Percentiles rank a stretch among this genome's conserved stretches.
Evolutionary conservation across 805 yeast species (phyloP).

Genomic region (Torulaspora maleeae): DNA sequence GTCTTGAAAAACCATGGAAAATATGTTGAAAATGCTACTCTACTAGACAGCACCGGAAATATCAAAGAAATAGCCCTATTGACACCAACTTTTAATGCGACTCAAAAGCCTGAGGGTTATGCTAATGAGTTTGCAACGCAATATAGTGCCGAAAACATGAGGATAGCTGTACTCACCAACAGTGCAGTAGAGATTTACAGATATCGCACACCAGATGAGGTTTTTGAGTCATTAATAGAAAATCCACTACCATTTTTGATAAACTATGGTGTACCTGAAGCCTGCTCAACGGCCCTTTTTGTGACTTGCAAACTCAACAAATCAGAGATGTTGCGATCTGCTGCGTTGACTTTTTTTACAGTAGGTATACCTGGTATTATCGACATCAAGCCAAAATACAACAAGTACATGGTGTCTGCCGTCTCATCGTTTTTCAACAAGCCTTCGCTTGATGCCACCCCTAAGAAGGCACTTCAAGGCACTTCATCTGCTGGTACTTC

Average conservation of each 20-base stretch:
- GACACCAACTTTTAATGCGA: conserved; percentile 65
- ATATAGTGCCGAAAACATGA: conserved; percentile 59
- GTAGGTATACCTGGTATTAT: conserved; percentile 41
- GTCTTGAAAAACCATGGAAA: conserved; percentile 66
- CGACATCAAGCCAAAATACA: conserved; percentile 42
- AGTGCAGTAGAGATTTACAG: conserved; percentile 72
- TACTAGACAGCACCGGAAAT: conserved; percentile 53
- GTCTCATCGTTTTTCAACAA: conserved; percentile 29
- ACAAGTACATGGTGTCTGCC: conserved; percentile 28
- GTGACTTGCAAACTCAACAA: conserved; percentile 72
- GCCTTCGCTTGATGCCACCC: conserved; percentile 22
- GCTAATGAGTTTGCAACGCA: conserved; percentile 86
- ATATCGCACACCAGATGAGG: conserved; percentile 73
- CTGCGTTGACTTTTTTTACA: conserved; percentile 42
- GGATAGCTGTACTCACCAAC: conserved; percentile 77
- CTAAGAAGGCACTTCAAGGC: conserved; percentile 15
- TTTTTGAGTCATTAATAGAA: conserved; percentile 65
- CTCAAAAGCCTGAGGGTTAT: conserved; percentile 72
- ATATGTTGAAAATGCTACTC: conserved; percentile 77
- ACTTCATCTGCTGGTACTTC: conserved; percentile 13
- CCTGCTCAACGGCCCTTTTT: conserved; percentile 82
- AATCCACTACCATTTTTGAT: conserved; percentile 65
- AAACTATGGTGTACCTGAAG: conserved; percentile 82
- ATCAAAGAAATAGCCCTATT: conserved; percentile 72
- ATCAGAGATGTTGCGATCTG: conserved; percentile 45